A percentile compares a stretch with the other conserved stretches of the same genome.
Conservation (phyloP, 2,329 filamentous ascomycete species). For the Alternaria sp. region DNA sequence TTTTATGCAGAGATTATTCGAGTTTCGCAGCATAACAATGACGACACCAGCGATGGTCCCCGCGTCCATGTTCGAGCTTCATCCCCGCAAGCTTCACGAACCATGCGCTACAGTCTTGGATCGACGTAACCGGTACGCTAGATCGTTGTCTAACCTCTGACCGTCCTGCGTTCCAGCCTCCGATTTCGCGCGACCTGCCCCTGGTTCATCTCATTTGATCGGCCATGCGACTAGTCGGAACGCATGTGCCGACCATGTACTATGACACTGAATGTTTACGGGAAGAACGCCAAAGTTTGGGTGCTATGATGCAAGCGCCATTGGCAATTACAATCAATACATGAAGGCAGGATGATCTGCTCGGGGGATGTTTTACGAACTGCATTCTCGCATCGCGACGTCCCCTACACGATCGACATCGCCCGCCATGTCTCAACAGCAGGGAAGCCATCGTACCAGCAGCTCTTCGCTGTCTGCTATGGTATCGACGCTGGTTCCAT, state of each 20-base stretch:
- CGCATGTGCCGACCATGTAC: constrained; percentile 9
- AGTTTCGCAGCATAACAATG: constrained; percentile 1
- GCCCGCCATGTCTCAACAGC: constrained; percentile 3
- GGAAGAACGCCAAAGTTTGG: constrained; percentile 1
- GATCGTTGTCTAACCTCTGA: not conserved
- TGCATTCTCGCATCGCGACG: not conserved
- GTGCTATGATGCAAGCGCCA: constrained; percentile 8
- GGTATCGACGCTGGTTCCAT: constrained; percentile 47
- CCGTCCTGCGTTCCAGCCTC: constrained; percentile 1
- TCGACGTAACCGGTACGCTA: constrained; percentile 6
- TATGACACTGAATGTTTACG: constrained; percentile 5
- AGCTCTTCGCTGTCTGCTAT: constrained; percentile 53
- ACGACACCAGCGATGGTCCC: constrained; percentile 6
- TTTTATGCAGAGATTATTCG: constrained; percentile 1
- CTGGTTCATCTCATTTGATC: constrained; percentile 1
- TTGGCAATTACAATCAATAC: not conserved
- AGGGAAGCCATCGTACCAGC: constrained; percentile 6
- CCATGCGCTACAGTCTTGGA: constrained; percentile 4
- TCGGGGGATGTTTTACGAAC: not conserved
- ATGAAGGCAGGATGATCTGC: not conserved
- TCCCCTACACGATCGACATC: not conserved
- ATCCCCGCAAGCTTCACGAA: constrained; percentile 7
- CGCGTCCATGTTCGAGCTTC: not conserved
- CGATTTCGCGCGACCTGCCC: not conserved
- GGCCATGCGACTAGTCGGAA: constrained; percentile 11